Conservation (phyloP, 495 filamentous ascomycete species). For the Xylaria cubensis region DNA sequence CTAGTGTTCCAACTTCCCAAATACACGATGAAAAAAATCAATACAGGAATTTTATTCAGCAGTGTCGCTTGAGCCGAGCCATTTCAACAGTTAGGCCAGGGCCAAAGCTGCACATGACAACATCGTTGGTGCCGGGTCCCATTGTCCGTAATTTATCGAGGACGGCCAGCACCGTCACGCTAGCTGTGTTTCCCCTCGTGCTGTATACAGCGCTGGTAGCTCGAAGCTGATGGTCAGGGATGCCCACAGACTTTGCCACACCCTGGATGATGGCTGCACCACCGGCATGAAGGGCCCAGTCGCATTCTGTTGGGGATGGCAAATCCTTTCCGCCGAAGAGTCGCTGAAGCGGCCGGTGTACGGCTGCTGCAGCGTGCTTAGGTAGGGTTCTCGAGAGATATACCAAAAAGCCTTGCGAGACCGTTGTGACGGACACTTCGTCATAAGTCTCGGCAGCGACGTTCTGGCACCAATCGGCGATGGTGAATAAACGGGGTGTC, state of each 20-base stretch:
- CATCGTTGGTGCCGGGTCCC: conserved; percentile 44
- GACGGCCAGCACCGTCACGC: conserved; percentile 44
- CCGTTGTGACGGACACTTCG: conserved; percentile 41
- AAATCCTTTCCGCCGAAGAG: conserved; percentile 17
- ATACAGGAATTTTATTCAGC: background rate
- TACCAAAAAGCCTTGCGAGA: conserved; percentile 36
- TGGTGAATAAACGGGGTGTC: conserved; percentile 23
- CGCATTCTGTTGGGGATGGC: conserved; percentile 40
- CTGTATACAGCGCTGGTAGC: conserved; percentile 18
- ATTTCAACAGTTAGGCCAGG: conserved; percentile 55
- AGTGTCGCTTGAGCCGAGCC: conserved; percentile 30
- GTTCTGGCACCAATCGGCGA: conserved; percentile 36
- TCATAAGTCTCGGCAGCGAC: conserved; percentile 36
- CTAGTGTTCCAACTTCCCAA: background rate
- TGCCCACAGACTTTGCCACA: conserved; percentile 41
- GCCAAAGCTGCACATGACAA: conserved; percentile 54
- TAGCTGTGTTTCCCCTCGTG: conserved; percentile 22
- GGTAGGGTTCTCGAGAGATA: conserved; percentile 26
- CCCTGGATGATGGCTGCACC: conserved; percentile 55
- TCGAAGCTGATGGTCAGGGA: conserved; percentile 47
- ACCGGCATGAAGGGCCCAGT: conserved; percentile 59
- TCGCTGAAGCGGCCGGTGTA: conserved; percentile 29
- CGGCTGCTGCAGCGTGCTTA: conserved; percentile 25
- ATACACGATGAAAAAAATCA: background rate
- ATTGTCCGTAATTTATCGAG: conserved; percentile 48